Conservation (phyloP, 163 green algal genomes). For the Prototheca wickerhamii region DNA sequence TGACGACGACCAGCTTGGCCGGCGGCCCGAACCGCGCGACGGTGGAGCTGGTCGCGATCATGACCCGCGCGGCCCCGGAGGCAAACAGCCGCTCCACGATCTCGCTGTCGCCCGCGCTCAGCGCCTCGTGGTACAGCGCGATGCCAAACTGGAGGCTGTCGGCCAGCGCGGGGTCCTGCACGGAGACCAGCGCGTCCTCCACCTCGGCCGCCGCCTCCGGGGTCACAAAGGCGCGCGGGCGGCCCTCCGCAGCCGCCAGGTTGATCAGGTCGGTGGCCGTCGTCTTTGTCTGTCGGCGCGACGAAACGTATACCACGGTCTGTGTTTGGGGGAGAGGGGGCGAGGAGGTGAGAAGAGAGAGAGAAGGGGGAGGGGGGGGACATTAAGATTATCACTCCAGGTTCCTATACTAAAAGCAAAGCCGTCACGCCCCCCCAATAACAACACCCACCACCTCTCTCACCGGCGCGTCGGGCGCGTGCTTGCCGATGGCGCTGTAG, state of each 20-base stretch:
- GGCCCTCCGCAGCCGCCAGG: constrained; percentile 77
- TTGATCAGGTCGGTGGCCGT: constrained; percentile 94
- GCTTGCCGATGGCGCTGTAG: constrained; percentile 85
- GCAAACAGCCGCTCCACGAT: constrained; percentile 87
- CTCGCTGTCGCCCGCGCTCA: constrained; percentile 68
- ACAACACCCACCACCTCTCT: background rate
- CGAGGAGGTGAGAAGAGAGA: too few relatives aligned
- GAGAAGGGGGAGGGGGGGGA: too few relatives aligned
- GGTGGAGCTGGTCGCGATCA: constrained; percentile 91
- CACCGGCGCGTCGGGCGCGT: constrained; percentile 67
- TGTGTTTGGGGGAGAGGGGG: background rate
- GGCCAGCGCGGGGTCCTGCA: constrained; percentile 6
- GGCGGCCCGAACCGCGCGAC: constrained; percentile 92
- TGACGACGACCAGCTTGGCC: constrained; percentile 93
- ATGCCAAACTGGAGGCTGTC: constrained; percentile 95
- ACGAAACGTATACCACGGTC: constrained; percentile 85
- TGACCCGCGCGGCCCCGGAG: too few relatives aligned
- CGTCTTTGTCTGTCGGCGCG: constrained; percentile 81
- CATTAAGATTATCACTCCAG: too few relatives aligned
- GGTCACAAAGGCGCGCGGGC: constrained; percentile 70
- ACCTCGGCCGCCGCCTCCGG: constrained; percentile 74
- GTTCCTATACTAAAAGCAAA: too few relatives aligned
- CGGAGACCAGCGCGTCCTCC: constrained; percentile 31
- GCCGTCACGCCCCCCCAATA: too few relatives aligned
- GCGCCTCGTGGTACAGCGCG: constrained; percentile 90